Evolutionary conservation across 305 asterid species (phyloP).

Genomic region (Solanum hybrid): DNA sequence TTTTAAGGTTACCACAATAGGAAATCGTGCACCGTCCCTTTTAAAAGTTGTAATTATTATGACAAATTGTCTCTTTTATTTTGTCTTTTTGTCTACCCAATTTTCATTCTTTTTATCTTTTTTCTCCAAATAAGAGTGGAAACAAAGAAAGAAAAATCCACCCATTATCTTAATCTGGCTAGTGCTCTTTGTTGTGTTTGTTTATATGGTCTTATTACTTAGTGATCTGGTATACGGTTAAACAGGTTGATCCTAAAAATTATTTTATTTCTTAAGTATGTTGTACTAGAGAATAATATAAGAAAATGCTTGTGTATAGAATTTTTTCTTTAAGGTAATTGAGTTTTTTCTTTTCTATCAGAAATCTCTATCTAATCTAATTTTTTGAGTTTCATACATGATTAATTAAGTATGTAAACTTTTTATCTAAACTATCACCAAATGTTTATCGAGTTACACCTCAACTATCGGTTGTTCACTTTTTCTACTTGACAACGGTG

Average conservation of each 20-base stretch:
- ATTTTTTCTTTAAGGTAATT: no score
- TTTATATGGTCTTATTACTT: no score
- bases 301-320: neutral
- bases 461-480: neutral
- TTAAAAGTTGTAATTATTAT: neutral
- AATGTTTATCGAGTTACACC: neutral
- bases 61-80: neutral
- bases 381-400: neutral
- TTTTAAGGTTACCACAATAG: slow-evolving; percentile 9
- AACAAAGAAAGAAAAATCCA: neutral
- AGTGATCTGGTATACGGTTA: no score
- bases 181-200: neutral
- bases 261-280: no score
- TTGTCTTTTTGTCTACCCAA: neutral
- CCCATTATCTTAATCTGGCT: neutral
- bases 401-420: neutral
- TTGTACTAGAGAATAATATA: no score
- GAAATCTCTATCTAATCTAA: neutral
- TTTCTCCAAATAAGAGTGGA: neutral
- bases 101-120: neutral
- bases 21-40: neutral
- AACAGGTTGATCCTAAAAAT: no score
- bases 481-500: neutral
- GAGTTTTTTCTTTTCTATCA: neutral
- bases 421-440: neutral